Conservation (phyloP, 768 basidiomycete species). For the Russula compacta region DNA sequence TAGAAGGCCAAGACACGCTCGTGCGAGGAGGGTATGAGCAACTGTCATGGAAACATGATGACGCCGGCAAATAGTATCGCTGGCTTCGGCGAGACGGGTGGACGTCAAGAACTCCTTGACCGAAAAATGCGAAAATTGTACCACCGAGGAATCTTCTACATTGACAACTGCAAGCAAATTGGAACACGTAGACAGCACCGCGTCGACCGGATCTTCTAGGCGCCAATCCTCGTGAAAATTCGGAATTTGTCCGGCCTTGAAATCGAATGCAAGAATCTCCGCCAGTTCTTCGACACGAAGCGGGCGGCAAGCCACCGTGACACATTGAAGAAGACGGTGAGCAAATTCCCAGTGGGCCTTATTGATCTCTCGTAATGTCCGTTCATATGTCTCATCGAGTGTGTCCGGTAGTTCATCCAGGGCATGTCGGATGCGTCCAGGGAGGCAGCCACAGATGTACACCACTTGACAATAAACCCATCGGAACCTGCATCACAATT, state of each 20-base stretch:
- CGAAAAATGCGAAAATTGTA: not conserved
- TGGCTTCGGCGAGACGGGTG: not conserved
- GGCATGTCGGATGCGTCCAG: not conserved
- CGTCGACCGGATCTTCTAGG: not conserved
- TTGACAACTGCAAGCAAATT: not conserved
- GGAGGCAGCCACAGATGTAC: not conserved
- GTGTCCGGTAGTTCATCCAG: not conserved
- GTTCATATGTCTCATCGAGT: not conserved
- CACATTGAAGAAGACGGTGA: not conserved
- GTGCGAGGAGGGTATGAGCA: not conserved
- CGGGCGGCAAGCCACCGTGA: not conserved
- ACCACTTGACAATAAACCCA: not conserved
- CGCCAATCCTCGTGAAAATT: not conserved
- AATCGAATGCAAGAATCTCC: not conserved
- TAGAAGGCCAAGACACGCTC: not conserved
- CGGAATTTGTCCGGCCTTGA: not conserved
- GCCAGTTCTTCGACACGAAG: not conserved
- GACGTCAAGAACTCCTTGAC: conserved; percentile 2
- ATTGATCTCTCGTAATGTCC: not conserved
- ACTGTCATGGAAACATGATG: not conserved
- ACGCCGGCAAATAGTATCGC: not conserved
- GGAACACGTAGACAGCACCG: not conserved
- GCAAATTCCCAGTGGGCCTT: not conserved
- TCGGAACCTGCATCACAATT: not conserved
- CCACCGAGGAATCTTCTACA: not conserved